Base-by-base conservation (phyloP, 2,329 filamentous ascomycete species). In the Aspergillus aculeatinus region DNA sequence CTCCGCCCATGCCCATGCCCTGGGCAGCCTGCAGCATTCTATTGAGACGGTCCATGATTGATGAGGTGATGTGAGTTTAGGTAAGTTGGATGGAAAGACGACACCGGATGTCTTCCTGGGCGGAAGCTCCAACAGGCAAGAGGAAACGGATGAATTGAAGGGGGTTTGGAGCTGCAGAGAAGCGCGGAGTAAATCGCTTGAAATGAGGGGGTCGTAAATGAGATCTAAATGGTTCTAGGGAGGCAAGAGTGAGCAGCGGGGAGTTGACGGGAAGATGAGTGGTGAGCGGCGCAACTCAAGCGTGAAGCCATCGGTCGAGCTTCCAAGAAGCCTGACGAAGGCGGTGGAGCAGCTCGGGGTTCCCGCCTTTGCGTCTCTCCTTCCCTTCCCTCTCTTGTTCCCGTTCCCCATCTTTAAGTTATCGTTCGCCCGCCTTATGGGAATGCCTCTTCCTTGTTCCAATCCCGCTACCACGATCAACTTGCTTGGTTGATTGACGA, bases 1-100 rank as follows among this genome's bases (percentile, higher is more conserved):
- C 68, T 25, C 69, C 66, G 16, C 71, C 72, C 72, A 79, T 78
- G 48, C 81, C 80, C 80, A 83, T 86, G 74, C 82, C 81, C 72
- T 86, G 84, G 71, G 90, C 90, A 67, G 85, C 85, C 65, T 89
- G 88, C 69, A 97, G 85, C 87, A 97, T 89, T 76, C 90, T 87
- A 80, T 91, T 92, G 78, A 97, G 88, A 76, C 94, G 89, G 75
- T 98, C 94, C 94, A 97, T 98, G 61, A 66, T 82, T 69, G 62
- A 62, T 60, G 57, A 61, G 39, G 57, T 49, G 58, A 62, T 70
- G 57, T 67, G 57, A 62, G 50, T 51, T 53, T 59, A 61, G 50
- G 52, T 57, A 60, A 61, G 62, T 53, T 63, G 61, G 60, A 57
- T 59, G 62, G 48, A 60, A 35, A 60, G 49, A 49, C 62, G 60